Evolutionary conservation across 768 basidiomycete genomes (phyloP).

Genomic region (Boletus eberwhitei): DNA sequence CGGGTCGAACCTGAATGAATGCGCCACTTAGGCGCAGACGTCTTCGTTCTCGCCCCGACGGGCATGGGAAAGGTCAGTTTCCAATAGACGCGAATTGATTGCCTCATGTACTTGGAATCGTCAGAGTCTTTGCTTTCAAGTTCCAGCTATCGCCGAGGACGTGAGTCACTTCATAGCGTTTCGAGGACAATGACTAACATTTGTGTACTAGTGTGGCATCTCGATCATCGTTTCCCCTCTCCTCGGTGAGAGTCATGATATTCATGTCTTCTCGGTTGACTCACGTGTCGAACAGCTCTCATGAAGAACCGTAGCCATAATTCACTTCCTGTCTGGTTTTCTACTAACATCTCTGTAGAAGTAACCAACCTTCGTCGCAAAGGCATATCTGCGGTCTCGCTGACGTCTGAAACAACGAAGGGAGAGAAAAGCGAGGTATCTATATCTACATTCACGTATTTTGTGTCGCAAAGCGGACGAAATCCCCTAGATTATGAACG

Average conservation of each 20-base stretch:
- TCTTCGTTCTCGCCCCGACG: slow-evolving; percentile 80
- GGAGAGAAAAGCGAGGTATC: slow-evolving; percentile 54
- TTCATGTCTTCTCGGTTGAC: background rate
- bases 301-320: slow-evolving; percentile 72
- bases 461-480: background rate
- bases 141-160: slow-evolving; percentile 67
- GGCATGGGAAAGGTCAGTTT: slow-evolving; percentile 79
- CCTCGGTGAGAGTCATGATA: slow-evolving; percentile 45
- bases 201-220: slow-evolving; percentile 50
- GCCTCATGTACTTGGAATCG: background rate
- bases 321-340: background rate
- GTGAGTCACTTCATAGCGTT: slow-evolving; percentile 31
- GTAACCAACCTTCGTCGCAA: slow-evolving; percentile 55
- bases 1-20: background rate
- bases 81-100: background rate
- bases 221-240: slow-evolving; percentile 78
- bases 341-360: slow-evolving; percentile 41
- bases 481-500: slow-evolving; percentile 51
- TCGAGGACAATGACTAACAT: background rate
- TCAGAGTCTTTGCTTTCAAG: slow-evolving; percentile 82
- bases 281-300: slow-evolving; percentile 47
- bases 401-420: slow-evolving; percentile 62
- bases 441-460: slow-evolving; percentile 17
- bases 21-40: slow-evolving; percentile 52
- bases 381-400: slow-evolving; percentile 53